Percentiles rank a stretch among this genome's conserved stretches.
These are phyloP conservation scores for Euphorbia schlechtendalii DNA, from an alignment of 441 rosid species.

Conservation along the genomic window DNA sequence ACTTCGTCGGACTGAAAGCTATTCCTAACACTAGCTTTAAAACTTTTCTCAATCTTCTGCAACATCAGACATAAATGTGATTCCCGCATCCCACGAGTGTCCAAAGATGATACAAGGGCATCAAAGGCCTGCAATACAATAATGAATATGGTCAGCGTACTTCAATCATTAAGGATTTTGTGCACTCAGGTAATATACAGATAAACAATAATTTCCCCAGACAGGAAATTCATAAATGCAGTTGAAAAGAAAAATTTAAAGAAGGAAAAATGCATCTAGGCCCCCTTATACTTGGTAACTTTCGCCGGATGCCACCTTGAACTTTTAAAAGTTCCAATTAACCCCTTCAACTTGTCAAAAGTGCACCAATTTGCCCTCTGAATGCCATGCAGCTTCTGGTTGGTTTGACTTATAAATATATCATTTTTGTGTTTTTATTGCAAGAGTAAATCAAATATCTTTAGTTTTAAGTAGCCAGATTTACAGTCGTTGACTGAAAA, in stretches of 20 bases:
- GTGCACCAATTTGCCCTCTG: too few relatives aligned
- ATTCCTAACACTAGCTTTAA: constrained; percentile 55
- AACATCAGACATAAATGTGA: constrained; percentile 86
- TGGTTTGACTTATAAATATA: too few relatives aligned
- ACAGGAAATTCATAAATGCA: not conserved
- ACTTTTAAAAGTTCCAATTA: too few relatives aligned
- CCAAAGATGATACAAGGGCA: constrained; percentile 71
- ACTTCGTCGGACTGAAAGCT: constrained; percentile 27
- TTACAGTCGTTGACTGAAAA: not conserved
- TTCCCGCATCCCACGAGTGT: constrained; percentile 87
- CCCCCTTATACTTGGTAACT: too few relatives aligned
- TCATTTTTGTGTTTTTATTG: not conserved
- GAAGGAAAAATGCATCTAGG: too few relatives aligned
- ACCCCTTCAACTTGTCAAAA: too few relatives aligned
- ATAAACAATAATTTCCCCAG: not conserved
- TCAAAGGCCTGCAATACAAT: constrained; percentile 62
- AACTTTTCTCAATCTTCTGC: constrained; percentile 76
- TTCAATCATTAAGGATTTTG: constrained; percentile 4
- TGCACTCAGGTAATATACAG: not conserved
- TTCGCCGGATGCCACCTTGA: too few relatives aligned
- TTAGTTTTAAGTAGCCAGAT: not conserved
- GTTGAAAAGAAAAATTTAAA: not conserved
- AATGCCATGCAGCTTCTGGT: too few relatives aligned
- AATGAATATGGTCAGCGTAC: constrained; percentile 11
- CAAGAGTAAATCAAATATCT: not conserved